Evolutionary conservation across 495 filamentous ascomycete species (phyloP).

Genomic region (Hyphodiscus hymeniophilus): DNA sequence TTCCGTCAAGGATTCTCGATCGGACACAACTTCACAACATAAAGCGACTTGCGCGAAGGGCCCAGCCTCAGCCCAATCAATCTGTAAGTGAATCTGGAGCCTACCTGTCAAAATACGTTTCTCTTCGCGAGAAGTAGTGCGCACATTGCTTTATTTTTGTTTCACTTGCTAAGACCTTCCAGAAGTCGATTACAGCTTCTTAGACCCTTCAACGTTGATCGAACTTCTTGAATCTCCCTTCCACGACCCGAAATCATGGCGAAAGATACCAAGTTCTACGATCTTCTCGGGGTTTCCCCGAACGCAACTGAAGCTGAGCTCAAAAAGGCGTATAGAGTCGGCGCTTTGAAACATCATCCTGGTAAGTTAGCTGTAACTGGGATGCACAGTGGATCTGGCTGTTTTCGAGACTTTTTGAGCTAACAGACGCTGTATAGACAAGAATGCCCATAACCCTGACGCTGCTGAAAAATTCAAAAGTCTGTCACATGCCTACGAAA

Average conservation of each 20-base stretch:
- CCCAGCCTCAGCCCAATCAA: slow-evolving; percentile 6
- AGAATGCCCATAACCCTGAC: slow-evolving; percentile 88
- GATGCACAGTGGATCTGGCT: background rate
- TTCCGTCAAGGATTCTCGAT: no score
- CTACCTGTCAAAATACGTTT: slow-evolving; percentile 1
- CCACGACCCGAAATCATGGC: slow-evolving; percentile 58
- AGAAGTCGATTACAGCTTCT: no score
- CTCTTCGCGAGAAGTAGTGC: no score
- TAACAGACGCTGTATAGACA: slow-evolving; percentile 50
- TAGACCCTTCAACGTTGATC: no score
- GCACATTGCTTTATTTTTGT: no score
- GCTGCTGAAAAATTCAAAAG: slow-evolving; percentile 98
- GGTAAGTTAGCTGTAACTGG: slow-evolving; percentile 48
- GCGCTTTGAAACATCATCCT: slow-evolving; percentile 84
- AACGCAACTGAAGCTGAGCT: slow-evolving; percentile 68
- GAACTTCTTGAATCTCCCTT: slow-evolving; percentile 10
- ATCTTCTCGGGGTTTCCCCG: slow-evolving; percentile 72
- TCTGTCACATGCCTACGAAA: slow-evolving; percentile 88
- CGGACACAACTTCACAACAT: no score
- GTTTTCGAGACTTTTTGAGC: background rate
- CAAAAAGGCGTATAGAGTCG: slow-evolving; percentile 85
- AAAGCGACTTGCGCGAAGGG: background rate
- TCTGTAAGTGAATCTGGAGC: background rate
- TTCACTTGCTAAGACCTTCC: no score
- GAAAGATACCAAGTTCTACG: slow-evolving; percentile 84